Percentiles rank a stretch among this genome's conserved stretches.
Conservation (phyloP, 768 basidiomycete species). For the Termitomyces sp. region DNA sequence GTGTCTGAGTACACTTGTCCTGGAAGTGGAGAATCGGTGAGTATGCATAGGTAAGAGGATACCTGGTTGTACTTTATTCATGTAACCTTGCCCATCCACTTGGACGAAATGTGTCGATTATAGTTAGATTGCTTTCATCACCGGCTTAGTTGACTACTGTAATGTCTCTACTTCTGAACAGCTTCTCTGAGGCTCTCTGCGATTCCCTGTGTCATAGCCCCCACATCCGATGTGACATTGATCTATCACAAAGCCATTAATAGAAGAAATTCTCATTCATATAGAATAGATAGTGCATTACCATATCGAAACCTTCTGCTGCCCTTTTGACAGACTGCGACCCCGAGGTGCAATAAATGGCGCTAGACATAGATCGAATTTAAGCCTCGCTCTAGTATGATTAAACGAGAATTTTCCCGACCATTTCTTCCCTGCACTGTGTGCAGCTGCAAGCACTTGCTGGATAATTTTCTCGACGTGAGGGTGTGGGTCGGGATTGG, state of each 20-base stretch:
- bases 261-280: neutral
- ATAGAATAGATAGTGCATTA: neutral
- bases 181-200: conserved; percentile 9
- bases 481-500: conserved; percentile 59
- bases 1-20: too few relatives aligned
- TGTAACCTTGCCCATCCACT: too few relatives aligned
- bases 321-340: conserved; percentile 17
- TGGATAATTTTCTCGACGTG: conserved; percentile 59
- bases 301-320: conserved; percentile 22
- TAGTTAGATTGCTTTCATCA: too few relatives aligned
- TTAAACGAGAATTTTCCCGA: conserved; percentile 15
- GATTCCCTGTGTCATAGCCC: conserved; percentile 12
- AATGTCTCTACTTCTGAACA: neutral
- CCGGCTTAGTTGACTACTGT: too few relatives aligned
- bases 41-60: too few relatives aligned
- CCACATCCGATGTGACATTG: conserved; percentile 15
- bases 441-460: conserved; percentile 40
- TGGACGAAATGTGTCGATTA: too few relatives aligned
- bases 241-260: conserved; percentile 4
- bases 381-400: neutral
- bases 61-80: too few relatives aligned
- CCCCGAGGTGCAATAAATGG: conserved; percentile 19
- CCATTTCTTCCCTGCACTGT: conserved; percentile 62
- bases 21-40: too few relatives aligned
- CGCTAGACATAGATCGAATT: conserved; percentile 2